Percentiles rank a stretch among this genome's conserved stretches.
These are phyloP conservation scores for Entomortierella beljakovae DNA, from an alignment of 192 early-diverging fungal genomes.

Conservation along the genomic window DNA sequence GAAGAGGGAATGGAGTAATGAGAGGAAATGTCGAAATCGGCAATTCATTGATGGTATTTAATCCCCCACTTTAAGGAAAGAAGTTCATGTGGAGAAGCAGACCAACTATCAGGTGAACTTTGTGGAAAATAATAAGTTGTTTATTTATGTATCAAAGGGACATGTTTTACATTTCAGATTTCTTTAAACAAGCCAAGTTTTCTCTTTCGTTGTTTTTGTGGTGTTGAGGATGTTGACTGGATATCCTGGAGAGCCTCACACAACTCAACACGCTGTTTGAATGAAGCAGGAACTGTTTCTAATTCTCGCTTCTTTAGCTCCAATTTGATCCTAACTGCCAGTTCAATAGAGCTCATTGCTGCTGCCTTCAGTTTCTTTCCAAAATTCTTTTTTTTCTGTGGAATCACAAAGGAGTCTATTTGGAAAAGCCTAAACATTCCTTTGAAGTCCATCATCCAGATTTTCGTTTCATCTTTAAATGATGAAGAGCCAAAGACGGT, in stretches of 20 bases:
- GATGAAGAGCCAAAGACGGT: constrained; percentile 30
- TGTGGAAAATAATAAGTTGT: no score
- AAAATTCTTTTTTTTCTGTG: constrained; percentile 19
- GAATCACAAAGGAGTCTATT: constrained; percentile 26
- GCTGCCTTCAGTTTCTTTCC: constrained; percentile 27
- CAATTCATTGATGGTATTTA: no score
- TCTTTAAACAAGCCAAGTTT: no score
- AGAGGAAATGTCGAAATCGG: no score
- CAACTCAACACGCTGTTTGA: no score
- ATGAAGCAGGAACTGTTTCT: no score
- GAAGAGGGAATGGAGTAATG: no score
- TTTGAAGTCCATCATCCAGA: constrained; percentile 26
- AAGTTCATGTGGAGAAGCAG: no score
- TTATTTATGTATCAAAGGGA: no score
- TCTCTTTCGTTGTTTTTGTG: background rate
- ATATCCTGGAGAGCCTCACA: background rate
- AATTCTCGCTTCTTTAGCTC: constrained; percentile 1
- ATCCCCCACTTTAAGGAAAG: no score
- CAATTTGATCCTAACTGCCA: constrained; percentile 14
- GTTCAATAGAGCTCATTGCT: constrained; percentile 12
- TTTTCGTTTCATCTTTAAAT: constrained; percentile 26
- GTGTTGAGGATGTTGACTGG: background rate
- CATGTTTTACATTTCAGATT: no score
- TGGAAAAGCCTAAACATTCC: constrained; percentile 26
- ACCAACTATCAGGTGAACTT: no score